Base-by-base conservation (phyloP, 2,329 filamentous ascomycete genomes). In the Colletotrichum phormii region DNA sequence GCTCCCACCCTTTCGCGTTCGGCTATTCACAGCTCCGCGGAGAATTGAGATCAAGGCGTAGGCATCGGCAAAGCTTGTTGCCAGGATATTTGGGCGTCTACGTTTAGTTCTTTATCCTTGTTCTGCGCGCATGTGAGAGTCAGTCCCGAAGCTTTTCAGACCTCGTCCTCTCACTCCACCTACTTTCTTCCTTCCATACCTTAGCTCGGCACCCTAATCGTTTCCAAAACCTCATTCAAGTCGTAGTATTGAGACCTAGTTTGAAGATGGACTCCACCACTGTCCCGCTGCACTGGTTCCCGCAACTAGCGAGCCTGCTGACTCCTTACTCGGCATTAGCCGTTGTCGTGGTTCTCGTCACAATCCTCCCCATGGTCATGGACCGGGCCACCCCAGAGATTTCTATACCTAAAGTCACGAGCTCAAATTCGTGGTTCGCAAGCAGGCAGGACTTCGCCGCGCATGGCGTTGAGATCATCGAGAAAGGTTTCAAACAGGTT, bases 401-500 rank as follows among this genome's bases (percentile, higher is more conserved):
- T 3, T 49, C 66, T 3, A 72, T 61, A 7, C 70, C 70, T 15
- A 64, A n/a, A 31, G 55, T 72, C 12, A 55, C 54, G 8, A 72
- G 70, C 22, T 72, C 70, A 29, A 70, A 69, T 33, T 54, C 65
- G 7, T 70, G 70, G 66, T 70, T 64, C 24, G 54, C 70, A 26
- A 61, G 31, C 46, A 69, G 66, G 8, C 24, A 70, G n/a, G 60
- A 70, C 60, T 72, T 72, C 3, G 54, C 60, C 7, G 60, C 54
- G 2, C 66, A 72, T 33, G 70, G 70, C n/a, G 70, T 72, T 11
- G 66, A 72, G 4, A 72, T 72, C 4, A 72, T 72, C 13, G 70
- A 69, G 35, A 72, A 72, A 7, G 70, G 70, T 1, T 70, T 54
- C 55, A 57, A 61, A 1, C 35, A 60, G 46, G 65, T 64, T 11